Evolutionary conservation across 2,329 filamentous ascomycete species (phyloP), one percentile per base, ranked within the genome.

Genomic region (Dactylellina cionopaga): DNA sequence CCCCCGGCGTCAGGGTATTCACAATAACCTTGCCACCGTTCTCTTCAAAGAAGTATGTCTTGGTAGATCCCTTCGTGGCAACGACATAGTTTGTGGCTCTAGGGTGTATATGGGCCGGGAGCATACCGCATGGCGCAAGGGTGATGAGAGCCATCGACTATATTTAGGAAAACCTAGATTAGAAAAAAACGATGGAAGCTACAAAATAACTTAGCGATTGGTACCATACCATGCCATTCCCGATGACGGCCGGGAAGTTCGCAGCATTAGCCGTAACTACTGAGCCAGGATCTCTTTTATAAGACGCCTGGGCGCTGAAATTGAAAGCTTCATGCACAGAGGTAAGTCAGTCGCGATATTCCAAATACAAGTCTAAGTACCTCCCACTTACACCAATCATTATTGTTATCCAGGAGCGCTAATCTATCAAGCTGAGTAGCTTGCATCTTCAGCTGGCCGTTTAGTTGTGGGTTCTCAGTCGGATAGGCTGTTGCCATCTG

Each of bases 221-320:
- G 27, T 9, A 37, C 10, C 66, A n/a, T 47, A 71, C 84, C 78
- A 85, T 82, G 37, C 83, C 83, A 31, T 83, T 80, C 17, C 81
- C 82, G 11, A 80, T 80, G 0, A 83, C 78, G 15, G 83, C 83
- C 3, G 84, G 83, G 74, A 85, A 85, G 17, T 83, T 84, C 15
- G 83, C 83, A 10, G 82, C 82, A 74, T 85, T 84, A 74, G 84
- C 84, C 74, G 83, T 85, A 74, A 83, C 80, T 31, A 86, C 84
- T 13, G 81, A 80, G 10, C 84, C 84, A 0, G 83, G 83, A 5
- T 75, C 71, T 71, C 81, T 81, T 29, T 79, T 82, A 75, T 83
- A 82, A 75, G 80, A 79, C 10, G 77, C 74, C 55, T 83, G 79
- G 7, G 78, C 78, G 25, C 76, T 80, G 78, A 85, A 86, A 78